Evolutionary conservation across 768 basidiomycete genomes (phyloP).

Genomic region (Boletus coccyginus): DNA sequence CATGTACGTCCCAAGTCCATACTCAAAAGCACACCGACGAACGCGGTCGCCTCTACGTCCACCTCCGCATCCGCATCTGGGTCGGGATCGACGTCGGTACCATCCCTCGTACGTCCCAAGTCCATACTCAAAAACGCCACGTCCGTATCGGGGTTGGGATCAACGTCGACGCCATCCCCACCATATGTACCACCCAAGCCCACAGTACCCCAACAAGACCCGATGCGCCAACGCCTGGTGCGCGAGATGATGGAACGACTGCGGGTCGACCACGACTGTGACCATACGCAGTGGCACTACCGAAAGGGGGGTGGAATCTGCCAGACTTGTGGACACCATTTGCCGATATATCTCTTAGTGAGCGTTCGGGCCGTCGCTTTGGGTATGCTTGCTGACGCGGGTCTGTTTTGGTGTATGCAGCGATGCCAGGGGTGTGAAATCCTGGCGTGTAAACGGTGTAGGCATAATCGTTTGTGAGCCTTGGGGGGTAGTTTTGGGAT

Average conservation of each 20-base stretch:
- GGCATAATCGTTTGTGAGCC: constrained; percentile 33
- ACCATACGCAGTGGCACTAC: constrained; percentile 41
- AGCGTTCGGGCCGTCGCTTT: too few relatives aligned
- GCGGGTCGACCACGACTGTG: constrained; percentile 54
- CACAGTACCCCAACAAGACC: neutral
- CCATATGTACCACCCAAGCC: constrained; percentile 3
- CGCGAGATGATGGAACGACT: constrained; percentile 37
- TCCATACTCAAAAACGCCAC: too few relatives aligned
- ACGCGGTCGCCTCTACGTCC: too few relatives aligned
- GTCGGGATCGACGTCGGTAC: too few relatives aligned
- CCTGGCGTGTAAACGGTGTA: constrained; percentile 37
- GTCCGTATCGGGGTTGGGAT: too few relatives aligned
- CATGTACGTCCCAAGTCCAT: too few relatives aligned
- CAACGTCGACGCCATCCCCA: neutral
- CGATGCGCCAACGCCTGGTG: constrained; percentile 23
- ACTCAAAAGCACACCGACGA: too few relatives aligned
- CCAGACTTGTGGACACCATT: constrained; percentile 40
- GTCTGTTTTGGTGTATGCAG: too few relatives aligned
- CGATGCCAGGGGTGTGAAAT: constrained; percentile 33
- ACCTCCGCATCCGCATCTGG: too few relatives aligned
- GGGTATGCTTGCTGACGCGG: too few relatives aligned
- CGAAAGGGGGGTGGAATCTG: constrained; percentile 44
- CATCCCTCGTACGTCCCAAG: too few relatives aligned
- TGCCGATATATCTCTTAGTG: constrained; percentile 51
- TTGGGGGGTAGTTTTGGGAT: too few relatives aligned